A percentile compares a stretch with the other conserved stretches of the same genome.
Evolutionary conservation across 805 yeast genomes (phyloP).

Genomic region (Starmerella geochares): DNA sequence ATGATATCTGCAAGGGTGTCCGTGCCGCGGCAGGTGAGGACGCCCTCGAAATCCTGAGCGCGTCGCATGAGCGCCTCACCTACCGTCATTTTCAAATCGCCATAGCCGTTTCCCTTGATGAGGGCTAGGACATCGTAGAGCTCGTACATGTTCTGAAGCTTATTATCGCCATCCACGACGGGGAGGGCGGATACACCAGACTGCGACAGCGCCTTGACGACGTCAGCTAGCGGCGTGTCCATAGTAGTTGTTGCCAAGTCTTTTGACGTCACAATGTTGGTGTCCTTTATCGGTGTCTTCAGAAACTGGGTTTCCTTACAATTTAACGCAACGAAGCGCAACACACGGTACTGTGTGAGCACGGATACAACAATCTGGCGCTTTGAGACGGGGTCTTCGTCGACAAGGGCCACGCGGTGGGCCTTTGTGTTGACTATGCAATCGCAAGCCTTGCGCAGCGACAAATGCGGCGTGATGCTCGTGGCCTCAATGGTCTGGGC

Average conservation of each 20-base stretch:
- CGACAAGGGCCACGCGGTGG: conserved; percentile 87
- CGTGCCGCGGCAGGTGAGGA: conserved; percentile 80
- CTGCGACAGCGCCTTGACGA: conserved; percentile 67
- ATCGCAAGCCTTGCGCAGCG: conserved; percentile 84
- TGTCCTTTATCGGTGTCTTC: conserved; percentile 59
- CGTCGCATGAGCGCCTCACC: conserved; percentile 93
- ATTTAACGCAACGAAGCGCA: conserved; percentile 89
- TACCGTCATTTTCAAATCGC: conserved; percentile 79
- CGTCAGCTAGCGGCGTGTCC: conserved; percentile 89
- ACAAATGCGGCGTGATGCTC: conserved; percentile 81
- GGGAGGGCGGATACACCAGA: conserved; percentile 88
- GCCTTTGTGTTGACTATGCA: conserved; percentile 83
- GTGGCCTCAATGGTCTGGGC: conserved; percentile 77
- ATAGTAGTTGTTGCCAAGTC: conserved; percentile 68
- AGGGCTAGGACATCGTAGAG: conserved; percentile 88
- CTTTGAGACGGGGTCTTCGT: conserved; percentile 82
- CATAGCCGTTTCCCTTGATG: conserved; percentile 79
- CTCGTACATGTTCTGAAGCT: conserved; percentile 81
- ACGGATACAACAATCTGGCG: conserved; percentile 93
- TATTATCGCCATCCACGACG: conserved; percentile 64
- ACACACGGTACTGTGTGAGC: conserved; percentile 87
- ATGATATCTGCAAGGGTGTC: conserved; percentile 81
- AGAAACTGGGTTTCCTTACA: conserved; percentile 88
- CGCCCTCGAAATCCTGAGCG: conserved; percentile 95
- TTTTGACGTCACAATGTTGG: conserved; percentile 46